Conservation (phyloP, 176 grass and related monocot species). For the Carex kokanica region DNA sequence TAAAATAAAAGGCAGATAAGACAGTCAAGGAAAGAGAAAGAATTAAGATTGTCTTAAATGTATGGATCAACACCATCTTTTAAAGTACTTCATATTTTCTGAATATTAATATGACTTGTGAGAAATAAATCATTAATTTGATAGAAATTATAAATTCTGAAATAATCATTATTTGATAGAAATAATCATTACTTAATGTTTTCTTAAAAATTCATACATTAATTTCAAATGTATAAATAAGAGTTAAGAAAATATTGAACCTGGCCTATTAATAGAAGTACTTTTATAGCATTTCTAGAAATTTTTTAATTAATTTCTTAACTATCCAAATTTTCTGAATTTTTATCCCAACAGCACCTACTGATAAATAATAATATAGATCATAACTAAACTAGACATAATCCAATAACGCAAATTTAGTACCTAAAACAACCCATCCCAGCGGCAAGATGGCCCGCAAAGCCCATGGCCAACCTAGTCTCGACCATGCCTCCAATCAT, state of each 20-base stretch:
- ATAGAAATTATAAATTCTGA: too few species aligned
- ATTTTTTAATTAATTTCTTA: too few species aligned
- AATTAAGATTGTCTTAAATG: not conserved
- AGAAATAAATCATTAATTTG: too few species aligned
- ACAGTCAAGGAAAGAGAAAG: not conserved
- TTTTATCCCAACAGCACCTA: not conserved
- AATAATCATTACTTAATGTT: too few species aligned
- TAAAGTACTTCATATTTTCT: not conserved
- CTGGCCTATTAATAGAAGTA: too few species aligned
- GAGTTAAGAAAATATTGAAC: too few species aligned
- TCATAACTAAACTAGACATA: not conserved
- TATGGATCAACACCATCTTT: not conserved
- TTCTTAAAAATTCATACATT: too few species aligned
- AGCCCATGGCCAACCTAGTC: constrained; percentile 87
- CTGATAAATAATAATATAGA: not conserved
- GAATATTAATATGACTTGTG: too few species aligned
- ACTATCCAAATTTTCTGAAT: too few species aligned
- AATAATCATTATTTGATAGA: too few species aligned
- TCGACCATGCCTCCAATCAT: constrained; percentile 99
- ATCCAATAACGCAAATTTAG: not conserved
- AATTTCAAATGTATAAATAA: too few species aligned
- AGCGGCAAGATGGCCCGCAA: constrained; percentile 90
- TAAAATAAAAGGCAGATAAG: not conserved
- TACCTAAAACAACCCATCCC: constrained; percentile 92
- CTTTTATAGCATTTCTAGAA: too few species aligned